Conservation (phyloP, 2,329 filamentous ascomycete genomes). For the Microcyclosporella mali region DNA sequence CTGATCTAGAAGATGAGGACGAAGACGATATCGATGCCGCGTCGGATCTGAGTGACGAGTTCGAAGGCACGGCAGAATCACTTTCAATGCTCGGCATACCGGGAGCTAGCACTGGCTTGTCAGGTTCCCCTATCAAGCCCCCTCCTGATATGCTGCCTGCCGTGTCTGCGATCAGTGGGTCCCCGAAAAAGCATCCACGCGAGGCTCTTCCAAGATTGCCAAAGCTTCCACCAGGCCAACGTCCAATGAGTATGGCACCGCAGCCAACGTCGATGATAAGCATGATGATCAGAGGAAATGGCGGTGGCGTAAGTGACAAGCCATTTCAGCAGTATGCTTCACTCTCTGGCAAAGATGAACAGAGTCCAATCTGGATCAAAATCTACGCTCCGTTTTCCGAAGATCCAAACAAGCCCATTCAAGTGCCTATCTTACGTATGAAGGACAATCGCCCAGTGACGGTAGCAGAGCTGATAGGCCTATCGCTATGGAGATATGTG, state of each 20-base stretch:
- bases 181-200: constrained; percentile 58
- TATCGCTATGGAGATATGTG: constrained; percentile 70
- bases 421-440: constrained; percentile 64
- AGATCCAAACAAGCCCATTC: constrained; percentile 58
- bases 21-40: constrained; percentile 34
- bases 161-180: constrained; percentile 41
- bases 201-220: constrained; percentile 54
- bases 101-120: constrained; percentile 47
- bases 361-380: constrained; percentile 67
- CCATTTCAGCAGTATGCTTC: constrained; percentile 73
- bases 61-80: constrained; percentile 59
- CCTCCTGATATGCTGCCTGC: constrained; percentile 39
- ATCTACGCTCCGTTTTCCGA: constrained; percentile 70
- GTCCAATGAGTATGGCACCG: constrained; percentile 64
- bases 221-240: constrained; percentile 60
- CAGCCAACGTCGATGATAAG: constrained; percentile 60
- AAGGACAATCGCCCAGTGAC: constrained; percentile 65
- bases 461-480: constrained; percentile 74
- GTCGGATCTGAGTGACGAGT: constrained; percentile 48
- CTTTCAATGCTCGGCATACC: constrained; percentile 60
- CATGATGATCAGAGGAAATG: constrained; percentile 58
- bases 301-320: constrained; percentile 40
- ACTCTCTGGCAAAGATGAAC: constrained; percentile 70
- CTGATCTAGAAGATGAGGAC: constrained; percentile 32
- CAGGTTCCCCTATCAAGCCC: constrained; percentile 43